Base-by-base conservation (phyloP, 164 flowering plant species). In the Cinnamomum chago region DNA sequence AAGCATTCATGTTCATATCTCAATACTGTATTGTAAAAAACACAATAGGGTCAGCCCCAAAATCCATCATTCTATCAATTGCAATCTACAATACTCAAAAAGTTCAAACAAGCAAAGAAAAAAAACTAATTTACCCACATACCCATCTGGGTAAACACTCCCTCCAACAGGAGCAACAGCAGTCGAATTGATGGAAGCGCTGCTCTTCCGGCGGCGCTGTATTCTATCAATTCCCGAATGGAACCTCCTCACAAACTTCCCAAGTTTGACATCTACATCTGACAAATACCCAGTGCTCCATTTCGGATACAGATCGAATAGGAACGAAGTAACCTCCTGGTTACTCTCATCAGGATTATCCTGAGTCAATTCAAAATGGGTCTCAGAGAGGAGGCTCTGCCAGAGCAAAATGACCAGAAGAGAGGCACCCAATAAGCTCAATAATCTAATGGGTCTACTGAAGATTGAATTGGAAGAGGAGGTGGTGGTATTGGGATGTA, bases 101-200 rank as follows among this genome's bases (percentile, higher is more conserved):
- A 52, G 24, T 30, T 25, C 58, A 20, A 23, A 55, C n/a, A 51
- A 67, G 5, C 47, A 2, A 60, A 65, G 40, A 3, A 62, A 70
- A 71, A 71, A 15, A 2, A 2, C 5, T 5, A 23, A 70, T 1
- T 28, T 13, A 40, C 33, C 68, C n/a, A 58, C 88, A 78, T 92
- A 92, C 95, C 93, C 95, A 84, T 89, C 84, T 67, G 92, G 93
- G 83, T 84, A 85, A 50, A 88, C 76, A 77, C 87, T 83, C 50
- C 93, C 97, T 65, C 71, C 79, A 11, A 88, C 88, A 76, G 93
- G 90, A 3, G 89, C 80, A 81, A 83, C 60, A 47, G 86, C 17
- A 18, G 92, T 77, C 9, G 92, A 84, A 35, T 86, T 91, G 22
- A 68, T 71, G 5, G 71, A 72, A 25, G 79, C 69, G 27, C 30